Evolutionary conservation across 129 eudicot genomes (phyloP).

Genomic region (Solidago caesia): DNA sequence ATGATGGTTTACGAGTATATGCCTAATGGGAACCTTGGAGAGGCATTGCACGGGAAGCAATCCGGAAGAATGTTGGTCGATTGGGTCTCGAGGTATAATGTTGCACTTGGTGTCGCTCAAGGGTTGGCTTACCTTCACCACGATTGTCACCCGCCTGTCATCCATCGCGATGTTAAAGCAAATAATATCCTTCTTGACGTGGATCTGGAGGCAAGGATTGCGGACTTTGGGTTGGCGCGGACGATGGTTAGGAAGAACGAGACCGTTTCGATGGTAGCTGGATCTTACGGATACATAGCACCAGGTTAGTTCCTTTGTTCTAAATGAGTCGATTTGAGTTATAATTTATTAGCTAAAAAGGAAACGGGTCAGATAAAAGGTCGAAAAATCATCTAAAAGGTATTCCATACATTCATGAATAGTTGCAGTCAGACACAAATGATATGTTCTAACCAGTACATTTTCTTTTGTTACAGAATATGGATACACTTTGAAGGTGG

Average conservation of each 20-base stretch:
- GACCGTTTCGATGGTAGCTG: conserved; percentile 76
- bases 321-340: background rate
- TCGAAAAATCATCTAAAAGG: background rate
- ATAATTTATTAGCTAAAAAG: background rate
- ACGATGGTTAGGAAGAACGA: conserved; percentile 60
- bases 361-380: background rate
- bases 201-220: conserved; percentile 61
- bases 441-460: background rate
- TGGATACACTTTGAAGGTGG: conserved; percentile 71
- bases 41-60: conserved; percentile 58
- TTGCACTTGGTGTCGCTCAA: conserved; percentile 65
- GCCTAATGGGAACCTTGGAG: conserved; percentile 65
- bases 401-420: background rate
- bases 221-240: conserved; percentile 68
- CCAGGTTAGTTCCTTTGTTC: conserved; percentile 46
- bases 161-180: conserved; percentile 66
- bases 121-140: conserved; percentile 74
- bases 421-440: no score
- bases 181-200: conserved; percentile 62
- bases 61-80: conserved; percentile 50
- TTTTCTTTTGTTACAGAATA: conserved; percentile 38
- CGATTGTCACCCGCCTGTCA: conserved; percentile 63
- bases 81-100: conserved; percentile 69
- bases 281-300: conserved; percentile 72
- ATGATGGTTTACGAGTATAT: conserved; percentile 72